Percentiles rank a stretch among this genome's conserved stretches.
These are phyloP conservation scores for Boletus rex-veris DNA, from an alignment of 768 basidiomycete species.

Conservation along the genomic window DNA sequence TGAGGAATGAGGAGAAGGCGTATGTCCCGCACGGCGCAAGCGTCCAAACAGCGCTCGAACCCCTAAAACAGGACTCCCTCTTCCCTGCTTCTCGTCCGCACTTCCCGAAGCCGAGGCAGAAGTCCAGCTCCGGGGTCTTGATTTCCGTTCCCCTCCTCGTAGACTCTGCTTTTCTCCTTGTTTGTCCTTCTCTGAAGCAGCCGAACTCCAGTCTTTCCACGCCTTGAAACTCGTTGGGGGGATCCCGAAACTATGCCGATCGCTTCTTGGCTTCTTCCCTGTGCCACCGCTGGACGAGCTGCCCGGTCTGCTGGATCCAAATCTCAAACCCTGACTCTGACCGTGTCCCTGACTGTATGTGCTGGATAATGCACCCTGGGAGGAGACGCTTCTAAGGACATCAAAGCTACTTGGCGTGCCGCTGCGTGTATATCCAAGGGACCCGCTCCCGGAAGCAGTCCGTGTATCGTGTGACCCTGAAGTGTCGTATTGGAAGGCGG, in stretches of 20 bases:
- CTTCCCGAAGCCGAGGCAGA: conserved; percentile 19
- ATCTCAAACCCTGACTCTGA: conserved; percentile 14
- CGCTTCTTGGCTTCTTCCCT: conserved; percentile 9
- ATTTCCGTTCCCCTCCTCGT: conserved; percentile 12
- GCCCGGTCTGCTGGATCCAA: conserved; percentile 15
- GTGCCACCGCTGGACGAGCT: conserved; percentile 21
- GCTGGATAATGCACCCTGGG: conserved; percentile 29
- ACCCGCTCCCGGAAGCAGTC: conserved; percentile 23
- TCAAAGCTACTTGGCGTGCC: conserved; percentile 26
- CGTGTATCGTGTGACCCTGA: conserved; percentile 19
- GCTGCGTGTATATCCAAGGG: conserved; percentile 24
- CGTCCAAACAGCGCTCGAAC: conserved; percentile 29
- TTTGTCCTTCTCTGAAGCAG: conserved; percentile 18
- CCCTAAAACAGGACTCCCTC: conserved; percentile 20
- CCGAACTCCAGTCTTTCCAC: conserved; percentile 23
- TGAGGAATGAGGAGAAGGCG: conserved; percentile 29
- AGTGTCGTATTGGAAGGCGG: conserved; percentile 10
- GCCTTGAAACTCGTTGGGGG: conserved; percentile 28
- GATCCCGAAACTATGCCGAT: conserved; percentile 17
- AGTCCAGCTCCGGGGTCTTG: conserved; percentile 12
- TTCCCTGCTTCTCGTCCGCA: conserved; percentile 21
- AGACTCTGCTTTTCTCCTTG: conserved; percentile 9
- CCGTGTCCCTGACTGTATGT: conserved; percentile 15
- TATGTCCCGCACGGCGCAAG: conserved; percentile 23
- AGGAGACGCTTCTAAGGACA: conserved; percentile 28